A percentile compares a stretch with the other conserved stretches of the same genome.
Evolutionary conservation across 345 rosid species (phyloP).

Genomic region (Eucalyptus shirleyi): DNA sequence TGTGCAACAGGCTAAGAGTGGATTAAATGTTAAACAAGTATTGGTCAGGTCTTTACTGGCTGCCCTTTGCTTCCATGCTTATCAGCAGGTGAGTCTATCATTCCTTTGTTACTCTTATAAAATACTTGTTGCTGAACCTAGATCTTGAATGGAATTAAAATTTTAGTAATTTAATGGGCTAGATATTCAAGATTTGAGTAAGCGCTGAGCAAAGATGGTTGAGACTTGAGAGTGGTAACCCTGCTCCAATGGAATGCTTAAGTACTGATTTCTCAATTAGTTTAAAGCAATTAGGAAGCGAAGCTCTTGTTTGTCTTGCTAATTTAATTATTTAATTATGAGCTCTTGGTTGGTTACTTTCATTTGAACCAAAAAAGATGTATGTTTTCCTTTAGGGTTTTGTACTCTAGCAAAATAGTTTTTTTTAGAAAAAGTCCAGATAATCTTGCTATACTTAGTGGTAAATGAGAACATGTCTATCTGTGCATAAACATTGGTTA

Average conservation of each 20-base stretch:
- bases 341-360: not conserved
- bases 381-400: not conserved
- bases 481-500: not conserved
- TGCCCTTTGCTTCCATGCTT: slow-evolving; percentile 48
- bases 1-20: slow-evolving; percentile 7
- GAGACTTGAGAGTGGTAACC: not conserved
- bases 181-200: not conserved
- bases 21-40: slow-evolving; percentile 24
- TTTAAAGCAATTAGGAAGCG: not conserved
- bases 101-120: not conserved
- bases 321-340: not conserved
- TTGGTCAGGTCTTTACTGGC: slow-evolving; percentile 26
- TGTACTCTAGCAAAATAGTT: not conserved
- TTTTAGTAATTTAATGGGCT: not conserved
- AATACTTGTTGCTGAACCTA: not conserved
- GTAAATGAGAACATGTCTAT: not conserved
- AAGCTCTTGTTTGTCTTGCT: not conserved
- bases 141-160: not conserved
- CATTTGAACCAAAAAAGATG: not conserved
- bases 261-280: not conserved
- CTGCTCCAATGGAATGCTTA: not conserved
- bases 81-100: slow-evolving; percentile 25
- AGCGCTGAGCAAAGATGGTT: not conserved
- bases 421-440: not conserved
- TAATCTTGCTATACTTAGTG: not conserved